Evolutionary conservation across 139 green algal genomes (phyloP).

Genomic region (Chlorella ohadii): DNA sequence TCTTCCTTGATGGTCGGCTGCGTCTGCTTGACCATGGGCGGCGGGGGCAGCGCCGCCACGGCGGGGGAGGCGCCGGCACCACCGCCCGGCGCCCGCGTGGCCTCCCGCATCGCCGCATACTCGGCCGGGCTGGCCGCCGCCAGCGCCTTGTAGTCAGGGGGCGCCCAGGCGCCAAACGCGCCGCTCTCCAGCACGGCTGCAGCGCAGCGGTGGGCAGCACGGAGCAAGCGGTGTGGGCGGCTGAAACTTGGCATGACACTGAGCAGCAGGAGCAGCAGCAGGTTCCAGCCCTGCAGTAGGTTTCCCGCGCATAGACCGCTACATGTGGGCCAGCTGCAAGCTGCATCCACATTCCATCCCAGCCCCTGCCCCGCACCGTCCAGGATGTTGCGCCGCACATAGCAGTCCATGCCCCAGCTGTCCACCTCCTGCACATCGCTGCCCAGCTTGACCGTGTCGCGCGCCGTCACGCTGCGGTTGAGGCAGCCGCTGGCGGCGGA

Average conservation of each 20-base stretch:
- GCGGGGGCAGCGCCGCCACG: neutral
- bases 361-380: slow-evolving; percentile 58
- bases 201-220: too few relatives aligned
- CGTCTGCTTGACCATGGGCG: neutral
- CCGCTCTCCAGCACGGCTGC: slow-evolving; percentile 59
- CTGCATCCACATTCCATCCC: neutral
- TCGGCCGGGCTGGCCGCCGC: neutral
- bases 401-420: slow-evolving; percentile 90
- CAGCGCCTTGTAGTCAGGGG: slow-evolving; percentile 35
- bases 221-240: too few relatives aligned
- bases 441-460: slow-evolving; percentile 55
- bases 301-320: too few relatives aligned
- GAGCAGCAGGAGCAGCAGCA: too few relatives aligned
- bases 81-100: neutral
- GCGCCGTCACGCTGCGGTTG: slow-evolving; percentile 51
- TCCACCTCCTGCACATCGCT: slow-evolving; percentile 78
- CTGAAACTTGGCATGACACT: too few relatives aligned
- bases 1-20: neutral
- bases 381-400: slow-evolving; percentile 81
- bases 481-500: slow-evolving; percentile 35
- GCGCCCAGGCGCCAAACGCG: slow-evolving; percentile 51
- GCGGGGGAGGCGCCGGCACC: neutral
- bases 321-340: too few relatives aligned
- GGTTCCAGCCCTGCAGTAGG: too few relatives aligned
- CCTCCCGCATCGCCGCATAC: slow-evolving; percentile 20